Base-by-base conservation (phyloP, 345 rosid species). In the Pugionium cornutum region DNA sequence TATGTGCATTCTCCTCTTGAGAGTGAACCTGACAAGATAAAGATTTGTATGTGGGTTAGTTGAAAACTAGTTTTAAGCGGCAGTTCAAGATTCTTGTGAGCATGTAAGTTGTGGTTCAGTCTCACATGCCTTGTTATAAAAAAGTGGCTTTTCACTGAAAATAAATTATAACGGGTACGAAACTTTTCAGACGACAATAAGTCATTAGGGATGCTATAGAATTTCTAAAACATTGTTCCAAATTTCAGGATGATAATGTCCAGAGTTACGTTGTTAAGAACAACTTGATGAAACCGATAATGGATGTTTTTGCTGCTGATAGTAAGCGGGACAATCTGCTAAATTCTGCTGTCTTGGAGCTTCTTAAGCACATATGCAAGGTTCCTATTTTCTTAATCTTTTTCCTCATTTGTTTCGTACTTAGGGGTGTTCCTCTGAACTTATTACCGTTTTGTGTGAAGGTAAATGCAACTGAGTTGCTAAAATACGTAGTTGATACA, bases 321-420 rank as follows among this genome's bases (percentile, higher is more conserved):
- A 96, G 99, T 8, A 78, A 81, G 73, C 96, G 96, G 28, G 91
- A 91, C 79, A 89, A 95, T 77, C 75, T 95, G 69, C 83, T 95
- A 61, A 89, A 95, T 67, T 95, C 99, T 62, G 89, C 91, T 35
- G 84, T 95, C 64, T 73, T 95, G 67, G 99, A 95, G 58, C 94
- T 91, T 68, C 82, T 95, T 67, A 97, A 95, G 81, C 83, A 79
- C 76, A 91, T 95, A 66, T 82, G 89, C 70, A 95, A 89, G 97
- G 99, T 94, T 57, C 31, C 18, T 18, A 62, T 61, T 73, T 37
- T 70, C 39, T 18, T 18, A 18, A 59, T 36, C 76, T 7, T 30
- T 58, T 37, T 48, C 57, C 46, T 52, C 57, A 26, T 59, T 33
- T 57, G 50, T 69, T 52, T 65, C 46, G 18, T 18, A 18, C 18